These are phyloP conservation scores for Ophiocytium majus DNA, from an alignment of 352 stramenopile genomes.

Conservation along the genomic window DNA sequence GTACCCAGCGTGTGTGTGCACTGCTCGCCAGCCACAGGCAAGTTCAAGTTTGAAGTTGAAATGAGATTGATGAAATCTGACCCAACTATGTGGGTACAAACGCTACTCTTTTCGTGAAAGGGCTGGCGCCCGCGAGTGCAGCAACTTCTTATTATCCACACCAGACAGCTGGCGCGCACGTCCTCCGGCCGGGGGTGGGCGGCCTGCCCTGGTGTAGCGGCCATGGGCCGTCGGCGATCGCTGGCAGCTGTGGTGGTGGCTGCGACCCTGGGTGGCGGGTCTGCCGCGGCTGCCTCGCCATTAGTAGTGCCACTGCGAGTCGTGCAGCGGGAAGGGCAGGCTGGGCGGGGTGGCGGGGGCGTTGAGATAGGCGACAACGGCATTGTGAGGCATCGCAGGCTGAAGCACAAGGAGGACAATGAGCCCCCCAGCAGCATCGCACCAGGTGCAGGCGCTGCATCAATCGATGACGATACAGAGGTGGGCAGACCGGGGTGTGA, in stretches of 20 bases:
- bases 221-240: not conserved
- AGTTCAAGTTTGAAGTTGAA: too few species aligned
- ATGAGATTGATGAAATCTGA: too few species aligned
- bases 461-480: not conserved
- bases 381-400: not conserved
- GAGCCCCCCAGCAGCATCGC: not conserved
- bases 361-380: not conserved
- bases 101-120: too few species aligned
- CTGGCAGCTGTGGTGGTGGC: not conserved
- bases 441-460: not conserved
- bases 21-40: too few species aligned
- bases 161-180: slow-evolving; percentile 40
- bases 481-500: too few species aligned
- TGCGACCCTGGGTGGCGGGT: not conserved
- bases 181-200: slow-evolving; percentile 36
- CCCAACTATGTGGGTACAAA: too few species aligned
- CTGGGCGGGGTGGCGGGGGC: not conserved
- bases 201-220: slow-evolving; percentile 20
- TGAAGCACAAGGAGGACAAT: not conserved
- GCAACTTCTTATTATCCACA: too few species aligned
- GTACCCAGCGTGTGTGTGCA: too few species aligned
- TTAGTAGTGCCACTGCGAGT: not conserved
- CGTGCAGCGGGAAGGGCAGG: not conserved
- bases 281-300: not conserved
- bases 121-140: slow-evolving; percentile 29